Evolutionary conservation across 768 basidiomycete species (phyloP).

Genomic region (Paxillus ammoniavirescens): DNA sequence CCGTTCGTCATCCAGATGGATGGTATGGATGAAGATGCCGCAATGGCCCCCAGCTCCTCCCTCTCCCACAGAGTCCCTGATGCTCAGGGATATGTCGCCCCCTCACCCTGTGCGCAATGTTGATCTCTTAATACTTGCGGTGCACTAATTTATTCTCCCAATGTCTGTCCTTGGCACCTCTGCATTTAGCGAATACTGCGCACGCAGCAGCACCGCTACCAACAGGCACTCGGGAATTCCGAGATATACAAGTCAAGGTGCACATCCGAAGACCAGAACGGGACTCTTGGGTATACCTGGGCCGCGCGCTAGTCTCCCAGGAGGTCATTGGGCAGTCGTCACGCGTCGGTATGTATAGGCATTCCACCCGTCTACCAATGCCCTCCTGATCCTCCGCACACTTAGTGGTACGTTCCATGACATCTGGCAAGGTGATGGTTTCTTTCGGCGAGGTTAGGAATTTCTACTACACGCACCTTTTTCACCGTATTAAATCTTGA

Average conservation of each 20-base stretch:
- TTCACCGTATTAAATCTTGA: constrained; percentile 1
- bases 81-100: constrained; percentile 14
- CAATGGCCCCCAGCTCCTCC: constrained; percentile 21
- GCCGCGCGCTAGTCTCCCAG: constrained; percentile 73
- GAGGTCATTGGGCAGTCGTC: constrained; percentile 75
- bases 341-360: constrained; percentile 63
- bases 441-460: constrained; percentile 66
- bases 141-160: constrained; percentile 9
- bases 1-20: constrained; percentile 24
- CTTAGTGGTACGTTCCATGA: constrained; percentile 42
- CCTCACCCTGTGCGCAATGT: constrained; percentile 20
- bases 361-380: not conserved
- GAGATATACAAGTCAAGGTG: constrained; percentile 81
- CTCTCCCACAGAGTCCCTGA: constrained; percentile 20
- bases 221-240: constrained; percentile 51
- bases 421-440: constrained; percentile 66
- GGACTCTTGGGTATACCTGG: constrained; percentile 81
- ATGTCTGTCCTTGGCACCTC: not conserved
- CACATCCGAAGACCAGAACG: constrained; percentile 77
- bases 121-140: not conserved
- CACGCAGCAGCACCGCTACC: constrained; percentile 24
- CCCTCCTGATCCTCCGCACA: constrained; percentile 8
- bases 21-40: constrained; percentile 33
- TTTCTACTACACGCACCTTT: not conserved
- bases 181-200: not conserved